Evolutionary conservation across 75 land plant species (phyloP), one percentile per base, ranked within the genome.

Genomic region (Pseudotsuga menziesii): DNA sequence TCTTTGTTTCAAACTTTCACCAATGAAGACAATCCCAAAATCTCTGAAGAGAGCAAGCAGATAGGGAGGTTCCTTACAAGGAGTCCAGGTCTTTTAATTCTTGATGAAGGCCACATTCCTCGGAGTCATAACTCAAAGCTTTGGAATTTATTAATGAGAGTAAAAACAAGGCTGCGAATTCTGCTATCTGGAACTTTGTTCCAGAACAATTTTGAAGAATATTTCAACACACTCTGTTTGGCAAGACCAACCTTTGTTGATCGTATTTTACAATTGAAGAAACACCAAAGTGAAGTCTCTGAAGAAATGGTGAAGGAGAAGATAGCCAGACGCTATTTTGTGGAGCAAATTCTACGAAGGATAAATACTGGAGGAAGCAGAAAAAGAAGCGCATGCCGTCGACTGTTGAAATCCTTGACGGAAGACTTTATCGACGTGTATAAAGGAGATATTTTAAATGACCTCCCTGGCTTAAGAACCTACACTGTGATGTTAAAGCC

Each of bases 151-250:
- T 73, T 97, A 71, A 95, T 87, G 89, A 83, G 84, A 76, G 86
- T 91, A 26, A 75, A 85, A 55, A 94, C 99, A 55, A 82, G 84
- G 57, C 74, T 78, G 9, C 78, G 93, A 61, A 86, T 97, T 78
- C 81, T 97, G 76, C 89, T 97, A 6, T 92, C 99, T 8, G 99
- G 99, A 5, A 97, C 99, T 13, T 78, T 93, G 19, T 97, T 94
- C 76, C 98, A 97, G 74, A 97, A 97, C 76, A 94, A 92, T 67
- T 92, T 94, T 60, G 85, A 91, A 12, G 99, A 97, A 79, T 91
- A 92, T 69, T 97, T 91, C 86, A 97, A 92, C 75, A 84, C 88
- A n/a, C 81, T 97, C 9, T 86, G 83, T 58, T 82, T 94, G 62
- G 98, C 90, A 11, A 85, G 99, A 72, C 98, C 95, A 9, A 78